Percentiles rank a stretch among this genome's conserved stretches.
phyloP scores from a whole-genome alignment of 2,329 filamentous ascomycete genomes.

The Colletotrichum godetiae region DNA sequence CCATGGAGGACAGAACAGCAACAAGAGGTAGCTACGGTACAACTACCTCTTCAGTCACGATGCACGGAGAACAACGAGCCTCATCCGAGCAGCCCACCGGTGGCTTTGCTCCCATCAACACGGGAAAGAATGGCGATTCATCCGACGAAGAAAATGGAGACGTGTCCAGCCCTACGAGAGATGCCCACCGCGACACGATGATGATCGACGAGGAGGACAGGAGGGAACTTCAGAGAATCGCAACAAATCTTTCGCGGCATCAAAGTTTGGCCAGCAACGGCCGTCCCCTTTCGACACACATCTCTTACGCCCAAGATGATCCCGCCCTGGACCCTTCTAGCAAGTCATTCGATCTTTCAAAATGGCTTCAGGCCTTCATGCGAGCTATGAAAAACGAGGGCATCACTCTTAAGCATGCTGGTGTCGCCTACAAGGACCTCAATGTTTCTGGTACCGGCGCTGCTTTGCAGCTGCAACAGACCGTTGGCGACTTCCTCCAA shows the following conservation, averaged over 20 bases:
- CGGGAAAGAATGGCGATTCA: constrained; percentile 17
- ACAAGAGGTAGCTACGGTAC: constrained; percentile 13
- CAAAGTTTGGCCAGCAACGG: constrained; percentile 43
- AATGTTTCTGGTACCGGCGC: constrained; percentile 75
- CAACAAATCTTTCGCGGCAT: constrained; percentile 51
- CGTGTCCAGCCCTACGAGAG: constrained; percentile 10
- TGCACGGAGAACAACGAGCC: not conserved
- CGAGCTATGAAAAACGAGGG: constrained; percentile 63
- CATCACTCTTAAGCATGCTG: constrained; percentile 63
- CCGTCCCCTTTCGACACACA: constrained; percentile 27
- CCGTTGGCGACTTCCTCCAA: constrained; percentile 68
- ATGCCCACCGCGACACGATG: constrained; percentile 25
- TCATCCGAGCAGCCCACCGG: constrained; percentile 7
- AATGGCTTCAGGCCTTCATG: constrained; percentile 55
- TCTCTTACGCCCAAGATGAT: constrained; percentile 38
- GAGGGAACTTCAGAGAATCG: constrained; percentile 52
- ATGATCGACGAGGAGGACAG: constrained; percentile 46
- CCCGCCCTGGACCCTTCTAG: constrained; percentile 51
- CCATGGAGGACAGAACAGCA: constrained; percentile 13
- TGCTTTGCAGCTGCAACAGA: constrained; percentile 76
- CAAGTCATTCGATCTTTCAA: constrained; percentile 52
- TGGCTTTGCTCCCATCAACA: constrained; percentile 26
- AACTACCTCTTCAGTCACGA: constrained; percentile 19
- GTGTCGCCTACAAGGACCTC: constrained; percentile 73
- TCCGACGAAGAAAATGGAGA: constrained; percentile 8